These are phyloP conservation scores for Colletotrichum navitas DNA, from an alignment of 2,329 filamentous ascomycete species.

Conservation along the genomic window DNA sequence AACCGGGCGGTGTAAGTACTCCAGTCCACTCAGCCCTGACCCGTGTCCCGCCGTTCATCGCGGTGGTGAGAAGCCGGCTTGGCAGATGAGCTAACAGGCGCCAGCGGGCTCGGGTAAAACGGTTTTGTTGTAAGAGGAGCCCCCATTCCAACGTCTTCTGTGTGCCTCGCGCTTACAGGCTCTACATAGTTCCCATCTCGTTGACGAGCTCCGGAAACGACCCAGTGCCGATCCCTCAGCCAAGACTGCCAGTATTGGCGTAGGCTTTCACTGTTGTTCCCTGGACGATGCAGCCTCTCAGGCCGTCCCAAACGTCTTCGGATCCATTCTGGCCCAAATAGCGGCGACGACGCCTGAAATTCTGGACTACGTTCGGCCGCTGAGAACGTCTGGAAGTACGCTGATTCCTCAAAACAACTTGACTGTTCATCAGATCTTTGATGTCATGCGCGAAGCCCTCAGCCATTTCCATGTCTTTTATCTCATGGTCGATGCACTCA, in stretches of 20 bases:
- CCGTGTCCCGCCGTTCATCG: neutral
- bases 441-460: slow-evolving; percentile 38
- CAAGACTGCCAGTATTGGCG: slow-evolving; percentile 31
- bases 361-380: slow-evolving; percentile 42
- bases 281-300: slow-evolving; percentile 46
- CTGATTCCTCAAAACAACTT: slow-evolving; percentile 45
- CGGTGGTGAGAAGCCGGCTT: no score
- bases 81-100: slow-evolving; percentile 5
- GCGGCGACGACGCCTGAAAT: slow-evolving; percentile 35
- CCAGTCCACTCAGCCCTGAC: neutral
- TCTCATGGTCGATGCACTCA: slow-evolving; percentile 45
- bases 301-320: slow-evolving; percentile 47
- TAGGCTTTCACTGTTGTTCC: slow-evolving; percentile 47
- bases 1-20: slow-evolving; percentile 45
- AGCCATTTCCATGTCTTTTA: slow-evolving; percentile 41
- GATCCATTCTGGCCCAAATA: slow-evolving; percentile 47
- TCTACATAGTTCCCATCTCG: slow-evolving; percentile 44
- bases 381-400: slow-evolving; percentile 26
- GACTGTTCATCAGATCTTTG: slow-evolving; percentile 36
- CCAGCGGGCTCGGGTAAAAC: slow-evolving; percentile 49
- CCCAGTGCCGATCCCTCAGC: slow-evolving; percentile 5
- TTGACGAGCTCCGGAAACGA: slow-evolving; percentile 42
- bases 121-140: slow-evolving; percentile 44
- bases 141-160: no score
- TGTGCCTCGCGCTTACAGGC: neutral